These are phyloP conservation scores for Glycyrrhiza uralensis DNA, from an alignment of 306 rosid genomes.

Conservation along the genomic window DNA sequence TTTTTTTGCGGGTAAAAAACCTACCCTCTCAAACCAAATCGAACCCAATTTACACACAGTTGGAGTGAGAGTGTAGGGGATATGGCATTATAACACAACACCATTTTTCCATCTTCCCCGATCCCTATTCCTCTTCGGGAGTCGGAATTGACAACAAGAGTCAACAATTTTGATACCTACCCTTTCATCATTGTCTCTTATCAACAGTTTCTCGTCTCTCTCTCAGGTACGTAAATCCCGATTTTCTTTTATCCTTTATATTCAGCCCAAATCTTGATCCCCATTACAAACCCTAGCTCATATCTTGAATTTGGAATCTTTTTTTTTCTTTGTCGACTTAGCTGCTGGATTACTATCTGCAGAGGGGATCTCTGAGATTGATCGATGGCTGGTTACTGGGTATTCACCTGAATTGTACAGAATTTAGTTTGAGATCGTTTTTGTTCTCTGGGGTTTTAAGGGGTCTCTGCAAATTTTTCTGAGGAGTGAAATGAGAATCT, in stretches of 20 bases:
- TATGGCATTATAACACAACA: not conserved
- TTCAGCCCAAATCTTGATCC: conserved; percentile 20
- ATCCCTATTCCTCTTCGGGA: conserved; percentile 2
- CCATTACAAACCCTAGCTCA: conserved; percentile 47
- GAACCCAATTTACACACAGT: not conserved
- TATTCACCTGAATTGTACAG: not conserved
- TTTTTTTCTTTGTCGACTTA: not conserved
- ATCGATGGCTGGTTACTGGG: not conserved
- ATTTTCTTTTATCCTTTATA: not conserved
- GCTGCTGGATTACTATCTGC: not conserved
- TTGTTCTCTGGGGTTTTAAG: conserved; percentile 35
- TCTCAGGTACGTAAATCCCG: conserved; percentile 45
- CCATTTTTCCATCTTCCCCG: not conserved
- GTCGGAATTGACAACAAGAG: conserved; percentile 11
- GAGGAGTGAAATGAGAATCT: conserved; percentile 26
- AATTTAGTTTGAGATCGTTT: too few relatives aligned
- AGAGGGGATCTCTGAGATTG: conserved; percentile 22
- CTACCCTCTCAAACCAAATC: not conserved
- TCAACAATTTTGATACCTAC: conserved; percentile 30
- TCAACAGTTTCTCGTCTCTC: conserved; percentile 19
- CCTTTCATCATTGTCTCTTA: not conserved
- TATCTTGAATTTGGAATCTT: conserved; percentile 12
- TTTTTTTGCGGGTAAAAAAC: not conserved
- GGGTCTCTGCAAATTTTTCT: conserved; percentile 31
- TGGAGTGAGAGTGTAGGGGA: not conserved